Conservation (phyloP, 768 basidiomycete species). For the Lactarius deliciosus region DNA sequence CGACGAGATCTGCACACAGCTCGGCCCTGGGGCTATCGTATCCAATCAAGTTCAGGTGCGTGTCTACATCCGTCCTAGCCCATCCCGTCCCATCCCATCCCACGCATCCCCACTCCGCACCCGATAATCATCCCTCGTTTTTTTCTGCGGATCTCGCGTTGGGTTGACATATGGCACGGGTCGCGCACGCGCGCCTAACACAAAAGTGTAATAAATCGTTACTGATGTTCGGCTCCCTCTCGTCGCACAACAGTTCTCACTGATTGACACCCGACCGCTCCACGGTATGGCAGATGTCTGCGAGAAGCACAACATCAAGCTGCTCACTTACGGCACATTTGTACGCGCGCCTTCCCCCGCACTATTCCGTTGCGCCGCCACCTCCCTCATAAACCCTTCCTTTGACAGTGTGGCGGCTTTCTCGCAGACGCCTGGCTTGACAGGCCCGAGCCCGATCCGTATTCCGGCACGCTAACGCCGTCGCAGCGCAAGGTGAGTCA, state of each 20-base stretch:
- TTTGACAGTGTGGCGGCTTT: slow-evolving; percentile 74
- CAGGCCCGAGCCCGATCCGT: slow-evolving; percentile 66
- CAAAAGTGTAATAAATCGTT: background rate
- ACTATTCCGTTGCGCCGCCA: slow-evolving; percentile 9
- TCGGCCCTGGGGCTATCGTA: slow-evolving; percentile 69
- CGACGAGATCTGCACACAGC: slow-evolving; percentile 75
- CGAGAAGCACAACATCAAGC: slow-evolving; percentile 65
- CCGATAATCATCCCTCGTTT: background rate
- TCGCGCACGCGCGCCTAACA: background rate
- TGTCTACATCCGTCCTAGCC: slow-evolving; percentile 13
- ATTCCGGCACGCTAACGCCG: slow-evolving; percentile 66
- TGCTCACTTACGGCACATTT: slow-evolving; percentile 80
- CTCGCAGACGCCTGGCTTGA: slow-evolving; percentile 74
- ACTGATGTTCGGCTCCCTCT: slow-evolving; percentile 2
- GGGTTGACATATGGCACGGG: too few species aligned
- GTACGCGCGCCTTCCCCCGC: slow-evolving; percentile 42
- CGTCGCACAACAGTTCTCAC: slow-evolving; percentile 56
- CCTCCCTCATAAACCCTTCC: background rate
- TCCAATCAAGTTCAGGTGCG: slow-evolving; percentile 82
- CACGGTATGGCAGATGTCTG: slow-evolving; percentile 79
- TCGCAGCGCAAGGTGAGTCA: slow-evolving; percentile 69
- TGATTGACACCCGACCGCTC: slow-evolving; percentile 76
- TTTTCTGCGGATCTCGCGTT: background rate
- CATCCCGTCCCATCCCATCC: background rate
- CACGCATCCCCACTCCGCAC: background rate